A percentile compares a stretch with the other conserved stretches of the same genome.
Conservation (phyloP, 176 grass and related monocot genomes). For the Thinopyrum elongatum region DNA sequence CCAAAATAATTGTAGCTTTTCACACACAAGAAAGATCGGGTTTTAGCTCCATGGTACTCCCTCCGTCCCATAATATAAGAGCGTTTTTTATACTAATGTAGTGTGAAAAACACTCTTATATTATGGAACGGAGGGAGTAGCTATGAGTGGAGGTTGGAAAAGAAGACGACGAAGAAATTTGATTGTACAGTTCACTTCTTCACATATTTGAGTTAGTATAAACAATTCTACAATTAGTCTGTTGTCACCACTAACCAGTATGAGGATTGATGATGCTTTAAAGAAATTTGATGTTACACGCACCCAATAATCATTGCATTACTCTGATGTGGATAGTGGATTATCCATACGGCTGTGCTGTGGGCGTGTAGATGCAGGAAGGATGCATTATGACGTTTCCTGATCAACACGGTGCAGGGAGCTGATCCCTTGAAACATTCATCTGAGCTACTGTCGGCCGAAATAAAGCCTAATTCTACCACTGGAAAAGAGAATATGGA, state of each 20-base stretch:
- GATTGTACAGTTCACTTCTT: conserved; percentile 4
- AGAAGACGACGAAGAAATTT: no score
- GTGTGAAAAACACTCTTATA: no score
- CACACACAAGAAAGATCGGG: neutral
- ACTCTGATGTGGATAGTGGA: neutral
- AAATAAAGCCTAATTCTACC: conserved; percentile 41
- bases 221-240: neutral
- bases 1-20: neutral
- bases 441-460: conserved; percentile 29
- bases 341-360: neutral
- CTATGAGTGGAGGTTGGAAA: no score
- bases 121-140: no score
- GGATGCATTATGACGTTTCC: conserved; percentile 22
- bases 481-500: conserved; percentile 34
- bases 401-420: conserved; percentile 22
- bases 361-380: neutral
- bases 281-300: neutral
- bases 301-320: neutral
- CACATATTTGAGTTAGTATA: conserved; percentile 14
- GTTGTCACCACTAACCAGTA: conserved; percentile 16
- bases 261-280: neutral
- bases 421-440: conserved; percentile 21
- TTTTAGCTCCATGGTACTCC: neutral
- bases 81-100: no score
- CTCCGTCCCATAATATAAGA: no score